Evolutionary conservation across 495 filamentous ascomycete genomes (phyloP).

Genomic region (Xylaria bambusicola): DNA sequence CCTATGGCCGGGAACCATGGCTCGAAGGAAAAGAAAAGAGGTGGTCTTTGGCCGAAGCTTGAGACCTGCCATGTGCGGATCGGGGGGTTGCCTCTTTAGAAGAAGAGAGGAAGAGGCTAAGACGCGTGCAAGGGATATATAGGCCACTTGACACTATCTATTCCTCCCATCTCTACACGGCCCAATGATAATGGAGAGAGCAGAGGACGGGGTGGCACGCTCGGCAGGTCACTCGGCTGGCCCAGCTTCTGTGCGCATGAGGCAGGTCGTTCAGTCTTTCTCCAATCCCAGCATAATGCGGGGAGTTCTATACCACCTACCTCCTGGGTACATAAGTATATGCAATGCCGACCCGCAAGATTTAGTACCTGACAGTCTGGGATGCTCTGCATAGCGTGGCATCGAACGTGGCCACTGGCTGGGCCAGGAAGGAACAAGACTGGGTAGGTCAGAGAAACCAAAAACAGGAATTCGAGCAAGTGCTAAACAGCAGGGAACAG

Average conservation of each 20-base stretch:
- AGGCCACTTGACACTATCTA: background rate
- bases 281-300: conserved; percentile 11
- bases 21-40: background rate
- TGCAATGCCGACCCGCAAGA: too few relatives aligned
- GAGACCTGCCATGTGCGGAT: conserved; percentile 11
- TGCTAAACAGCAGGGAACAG: too few relatives aligned
- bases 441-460: too few relatives aligned
- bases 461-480: conserved; percentile 5
- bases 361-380: too few relatives aligned
- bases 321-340: too few relatives aligned
- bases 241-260: conserved; percentile 2
- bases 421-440: too few relatives aligned
- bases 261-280: conserved; percentile 13
- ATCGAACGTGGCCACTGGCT: too few relatives aligned
- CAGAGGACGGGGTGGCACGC: conserved; percentile 6
- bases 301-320: background rate
- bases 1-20: background rate
- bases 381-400: too few relatives aligned
- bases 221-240: conserved; percentile 11
- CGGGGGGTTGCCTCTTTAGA: too few relatives aligned
- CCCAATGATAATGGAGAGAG: background rate
- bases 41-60: background rate
- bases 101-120: background rate
- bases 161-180: background rate
- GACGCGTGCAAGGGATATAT: background rate